Evolutionary conservation across 1,284 basidiomycete genomes (phyloP), one percentile per base, ranked within the genome.

Genomic region (Ustilago tritici): DNA sequence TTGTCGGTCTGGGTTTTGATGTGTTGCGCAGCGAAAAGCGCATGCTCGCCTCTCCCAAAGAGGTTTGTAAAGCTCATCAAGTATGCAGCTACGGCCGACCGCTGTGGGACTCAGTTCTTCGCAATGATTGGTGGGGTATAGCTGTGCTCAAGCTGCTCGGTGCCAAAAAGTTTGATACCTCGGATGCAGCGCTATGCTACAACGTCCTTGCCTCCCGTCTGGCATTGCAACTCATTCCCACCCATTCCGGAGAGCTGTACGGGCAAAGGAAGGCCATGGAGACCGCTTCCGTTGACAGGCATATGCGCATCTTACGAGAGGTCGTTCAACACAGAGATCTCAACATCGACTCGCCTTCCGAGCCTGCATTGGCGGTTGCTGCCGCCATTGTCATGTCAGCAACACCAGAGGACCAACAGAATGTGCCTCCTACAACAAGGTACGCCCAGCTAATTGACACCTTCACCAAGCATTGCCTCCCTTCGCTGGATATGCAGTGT

Each of bases 31-130:
- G 23, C 31, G 60, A 61, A 49, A 17, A 12, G 6, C 12, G 40
- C 56, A 41, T 14, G 9, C 15, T 7, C n/a, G 23, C 40, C 32
- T 69, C 41, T 14, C 40, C 32, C 17, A 17, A 7, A 15, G 56
- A 63, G 8, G 66, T 35, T 3, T 50, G 38, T n/a, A 6, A 9
- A 28, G n/a, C 28, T 23, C 17, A 35, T 4, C 62, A 61, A 38
- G 41, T 65, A 40, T 19, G 47, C 36, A n/a, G 32, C n/a, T 70
- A 70, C 19, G 69, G 69, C 15, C 62, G 69, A 14, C 62, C 69
- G 15, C 56, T 71, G 15, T 71, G 69, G 69, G 15, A 1, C 5
- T 52, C 69, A 7, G 50, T 58, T 41, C n/a, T 23, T 6, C 8
- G 5, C 0, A 23, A 19, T 6, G 8, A 34, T 6, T 59, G 64